phyloP scores from a whole-genome alignment of 345 rosid genomes.

The Salix arbutifolia region DNA sequence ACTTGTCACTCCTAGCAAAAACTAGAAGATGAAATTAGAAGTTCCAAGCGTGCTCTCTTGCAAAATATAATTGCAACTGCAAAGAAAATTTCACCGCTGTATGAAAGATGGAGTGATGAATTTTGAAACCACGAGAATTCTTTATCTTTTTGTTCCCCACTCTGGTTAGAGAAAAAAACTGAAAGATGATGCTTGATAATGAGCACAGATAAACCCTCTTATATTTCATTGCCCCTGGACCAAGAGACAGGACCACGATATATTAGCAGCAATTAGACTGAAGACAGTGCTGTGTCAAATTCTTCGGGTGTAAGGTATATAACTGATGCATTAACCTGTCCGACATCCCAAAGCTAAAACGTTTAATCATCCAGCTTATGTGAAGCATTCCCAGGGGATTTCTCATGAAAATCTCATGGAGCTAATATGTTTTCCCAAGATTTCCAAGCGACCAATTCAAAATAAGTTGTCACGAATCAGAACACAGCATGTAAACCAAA shows the following conservation, averaged over 20 bases:
- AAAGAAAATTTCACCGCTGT: neutral
- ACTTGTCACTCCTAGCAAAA: too few species aligned
- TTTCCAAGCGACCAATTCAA: neutral
- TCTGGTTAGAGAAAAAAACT: neutral
- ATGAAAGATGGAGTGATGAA: neutral
- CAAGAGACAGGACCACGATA: neutral
- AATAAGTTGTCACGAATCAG: neutral
- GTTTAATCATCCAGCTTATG: conserved; percentile 8
- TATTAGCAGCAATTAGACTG: neutral
- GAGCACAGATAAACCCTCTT: neutral
- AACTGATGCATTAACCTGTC: neutral
- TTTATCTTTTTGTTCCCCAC: neutral
- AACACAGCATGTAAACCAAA: too few species aligned
- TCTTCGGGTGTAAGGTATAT: neutral
- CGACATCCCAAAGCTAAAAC: conserved; percentile 1
- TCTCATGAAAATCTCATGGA: conserved; percentile 12
- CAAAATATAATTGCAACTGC: neutral
- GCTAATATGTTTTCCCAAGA: neutral
- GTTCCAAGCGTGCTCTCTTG: too few species aligned
- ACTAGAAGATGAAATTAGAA: too few species aligned
- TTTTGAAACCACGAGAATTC: neutral
- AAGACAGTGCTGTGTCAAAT: neutral
- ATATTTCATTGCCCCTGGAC: neutral
- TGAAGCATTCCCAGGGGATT: conserved; percentile 7
- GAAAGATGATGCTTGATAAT: neutral